These are phyloP conservation scores for Schrenkiella parvula DNA, from an alignment of 345 rosid species.

Conservation along the genomic window DNA sequence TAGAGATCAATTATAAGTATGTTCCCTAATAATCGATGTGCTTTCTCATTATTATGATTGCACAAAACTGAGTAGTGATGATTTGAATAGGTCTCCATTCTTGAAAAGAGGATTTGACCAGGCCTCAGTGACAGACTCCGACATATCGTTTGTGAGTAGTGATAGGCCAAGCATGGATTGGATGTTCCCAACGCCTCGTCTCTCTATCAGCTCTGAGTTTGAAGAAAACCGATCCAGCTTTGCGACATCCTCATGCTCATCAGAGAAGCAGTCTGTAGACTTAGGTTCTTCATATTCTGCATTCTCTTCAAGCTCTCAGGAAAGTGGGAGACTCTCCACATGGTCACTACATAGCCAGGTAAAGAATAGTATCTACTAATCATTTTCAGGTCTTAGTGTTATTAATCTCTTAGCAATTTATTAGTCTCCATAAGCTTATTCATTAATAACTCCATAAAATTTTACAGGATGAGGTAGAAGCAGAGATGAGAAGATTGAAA, in stretches of 20 bases:
- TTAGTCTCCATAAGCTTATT: background rate
- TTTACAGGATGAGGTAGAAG: conserved; percentile 38
- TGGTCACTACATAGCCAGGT: conserved; percentile 18
- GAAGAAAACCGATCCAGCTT: conserved; percentile 30
- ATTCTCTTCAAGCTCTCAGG: conserved; percentile 20
- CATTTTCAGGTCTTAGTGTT: background rate
- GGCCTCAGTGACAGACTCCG: conserved; percentile 29
- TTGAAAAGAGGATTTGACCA: conserved; percentile 20
- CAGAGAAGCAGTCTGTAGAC: conserved; percentile 27
- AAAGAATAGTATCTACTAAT: background rate
- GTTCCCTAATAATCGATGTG: background rate
- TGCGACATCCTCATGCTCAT: conserved; percentile 27
- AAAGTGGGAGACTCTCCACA: conserved; percentile 21
- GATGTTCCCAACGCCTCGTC: conserved; percentile 17
- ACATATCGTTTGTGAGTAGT: conserved; percentile 39
- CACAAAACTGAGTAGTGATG: background rate
- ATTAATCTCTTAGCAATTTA: background rate
- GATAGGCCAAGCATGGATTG: conserved; percentile 38
- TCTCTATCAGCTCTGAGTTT: conserved; percentile 17
- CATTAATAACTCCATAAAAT: background rate
- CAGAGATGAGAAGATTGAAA: conserved; percentile 36
- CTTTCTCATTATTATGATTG: background rate
- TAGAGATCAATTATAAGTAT: conserved; percentile 12
- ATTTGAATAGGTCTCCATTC: conserved; percentile 3
- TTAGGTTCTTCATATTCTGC: conserved; percentile 16